Base-by-base conservation (phyloP, 176 grass and related monocot species). In the Elaeis guineensis region DNA sequence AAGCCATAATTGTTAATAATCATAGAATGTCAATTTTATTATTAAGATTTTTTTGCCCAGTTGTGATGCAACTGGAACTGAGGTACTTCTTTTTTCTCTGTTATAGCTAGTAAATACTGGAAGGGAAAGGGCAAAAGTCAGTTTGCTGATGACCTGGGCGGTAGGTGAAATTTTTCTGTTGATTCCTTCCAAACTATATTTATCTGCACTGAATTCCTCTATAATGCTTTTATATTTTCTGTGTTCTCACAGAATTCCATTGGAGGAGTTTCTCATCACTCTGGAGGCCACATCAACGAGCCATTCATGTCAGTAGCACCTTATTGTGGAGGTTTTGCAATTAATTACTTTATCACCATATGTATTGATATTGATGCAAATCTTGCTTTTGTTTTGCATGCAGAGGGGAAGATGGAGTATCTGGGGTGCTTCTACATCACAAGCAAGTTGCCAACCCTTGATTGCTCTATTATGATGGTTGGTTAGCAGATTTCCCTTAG, bases 361-460 rank as follows among this genome's bases (percentile, higher is more conserved):
- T 54, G 17, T 73, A 7, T 44, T 55, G 28, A 44, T 59, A 55
- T 21, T 23, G 16, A 22, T 73, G 7, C 24, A 20, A 28, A 3
- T 29, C 19, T 78, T 57, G 30, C 6, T 81, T 26, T 73, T 66
- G 66, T 44, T 44, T 11, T 48, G 57, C 51, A 17, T 64, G 78
- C 77, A 90, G 91, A 60, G 91, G 83, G 62, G 81, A 96, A 77
- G 77, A 90, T 85, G 91, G 91, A 71, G 67, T 96, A 52, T 90
- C 86, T 78, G 86, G 91, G 16, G 86, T 87, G 59, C 91, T 96
- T 82, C 80, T 96, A 54, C 83, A 96, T 87, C 91, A 96, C 80
- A 96, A 96, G 91, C 73, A 96, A 83, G 86, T 96, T 59, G 35
- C 68, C 62, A 58, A 72, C 29, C 66, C 7, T 63, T 74, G 15